Evolutionary conservation across 345 rosid genomes (phyloP), one percentile per base, ranked within the genome.

Genomic region (Aquilaria yunnanensis): DNA sequence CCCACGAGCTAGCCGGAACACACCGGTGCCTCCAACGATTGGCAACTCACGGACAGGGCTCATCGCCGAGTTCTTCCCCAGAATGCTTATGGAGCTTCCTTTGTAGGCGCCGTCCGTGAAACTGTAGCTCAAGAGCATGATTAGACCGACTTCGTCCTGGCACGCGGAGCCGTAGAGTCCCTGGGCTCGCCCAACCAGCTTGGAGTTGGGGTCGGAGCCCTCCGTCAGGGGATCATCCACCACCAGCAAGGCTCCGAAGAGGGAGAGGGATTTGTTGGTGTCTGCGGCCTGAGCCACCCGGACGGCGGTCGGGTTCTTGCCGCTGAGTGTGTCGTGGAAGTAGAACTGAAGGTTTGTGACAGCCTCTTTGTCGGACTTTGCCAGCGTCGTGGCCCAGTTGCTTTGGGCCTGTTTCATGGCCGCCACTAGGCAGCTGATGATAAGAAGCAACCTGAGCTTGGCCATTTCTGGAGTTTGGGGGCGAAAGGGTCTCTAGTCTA

Each of bases 251-350:
- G 74, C 67, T 0, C 91, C 86, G 6, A 85, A 89, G 23, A 70
- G 50, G 7, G 86, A 83, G 0, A 74, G 78, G 6, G 94, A 89
- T 54, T 61, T 77, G 11, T 70, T 46, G 1, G 82, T 77, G 63
- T 31, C 62, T 1, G 67, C 4, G 0, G 85, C 74, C 32, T 75
- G 66, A 50, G 90, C 88, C 41, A 85, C 83, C 45, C 72, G 72
- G 2, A 83, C 74, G 5, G 86, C 83, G 49, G 70, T 81, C 0
- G 89, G 86, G 72, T 74, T 72, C 52, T 68, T 68, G 9, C 96
- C 94, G 41, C 84, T 80, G 41, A 80, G 61, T 0, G 75, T 83
- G 61, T 85, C 90, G n/a, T 90, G 96, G 76, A 83, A 85, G 70
- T 80, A 83, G 79, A 85, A 87, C 4, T 76, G 87, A 62, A 90